A percentile compares a stretch with the other conserved stretches of the same genome.
Conservation (phyloP, 1,284 basidiomycete species). For the Boletellus deceptivus region DNA sequence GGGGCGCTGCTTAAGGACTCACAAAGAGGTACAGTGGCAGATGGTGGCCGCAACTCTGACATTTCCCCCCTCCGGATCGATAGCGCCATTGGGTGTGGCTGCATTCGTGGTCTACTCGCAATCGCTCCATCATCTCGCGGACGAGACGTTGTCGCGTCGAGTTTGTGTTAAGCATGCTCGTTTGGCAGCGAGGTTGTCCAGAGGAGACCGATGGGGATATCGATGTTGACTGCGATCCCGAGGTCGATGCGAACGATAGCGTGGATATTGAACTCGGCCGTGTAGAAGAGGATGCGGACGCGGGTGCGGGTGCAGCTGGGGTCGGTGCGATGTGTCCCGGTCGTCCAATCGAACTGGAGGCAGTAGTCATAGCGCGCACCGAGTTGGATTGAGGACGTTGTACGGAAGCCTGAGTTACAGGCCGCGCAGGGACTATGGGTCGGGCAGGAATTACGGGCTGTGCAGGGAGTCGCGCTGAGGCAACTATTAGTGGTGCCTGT, state of each 20-base stretch:
- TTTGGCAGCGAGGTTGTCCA: conserved; percentile 1
- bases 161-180: conserved; percentile 14
- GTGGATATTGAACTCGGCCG: background rate
- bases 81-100: conserved; percentile 30
- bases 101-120: conserved; percentile 39
- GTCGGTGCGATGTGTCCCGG: background rate
- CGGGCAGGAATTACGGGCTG: background rate
- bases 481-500: background rate
- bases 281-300: background rate
- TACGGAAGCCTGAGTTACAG: background rate
- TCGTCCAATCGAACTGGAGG: background rate
- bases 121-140: conserved; percentile 31
- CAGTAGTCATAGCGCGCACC: background rate
- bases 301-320: background rate
- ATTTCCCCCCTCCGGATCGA: conserved; percentile 30
- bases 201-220: background rate
- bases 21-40: conserved; percentile 37
- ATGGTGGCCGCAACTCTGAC: conserved; percentile 34
- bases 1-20: conserved; percentile 22
- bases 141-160: conserved; percentile 20
- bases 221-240: background rate
- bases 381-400: background rate
- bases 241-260: background rate
- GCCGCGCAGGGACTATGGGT: background rate
- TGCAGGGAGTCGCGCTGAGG: too few species aligned